Base-by-base conservation (phyloP, 2,329 filamentous ascomycete genomes). In the Aspergillus arachidicola region DNA sequence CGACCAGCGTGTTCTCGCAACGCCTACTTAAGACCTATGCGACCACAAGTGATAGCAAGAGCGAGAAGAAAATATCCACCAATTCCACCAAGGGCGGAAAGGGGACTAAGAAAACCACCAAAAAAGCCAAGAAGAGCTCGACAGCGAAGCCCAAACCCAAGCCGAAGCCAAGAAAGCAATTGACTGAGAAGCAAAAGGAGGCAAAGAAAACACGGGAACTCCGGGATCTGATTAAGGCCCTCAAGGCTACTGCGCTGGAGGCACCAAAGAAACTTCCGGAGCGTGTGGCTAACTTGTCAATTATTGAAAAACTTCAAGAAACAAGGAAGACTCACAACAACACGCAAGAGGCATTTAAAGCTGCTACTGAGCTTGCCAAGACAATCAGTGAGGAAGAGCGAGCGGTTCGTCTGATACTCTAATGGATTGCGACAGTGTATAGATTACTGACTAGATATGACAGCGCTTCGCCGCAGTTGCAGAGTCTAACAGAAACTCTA, bases 391-490 rank as follows among this genome's bases (percentile, higher is more conserved):
- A 59, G 2, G 57, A 66, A n/a, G 69, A 76, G 59, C 26, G 45
- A 46, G 66, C 75, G 68, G 73, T 75, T 62, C 34, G 66, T 64
- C 50, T 32, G 10, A 56, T 43, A 28, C 14, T 51, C n/a, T 43
- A 16, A 3, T 9, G 12, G 9, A 38, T 12, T 45, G 2, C 30
- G 2, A 19, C n/a, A 6, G 16, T 45, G 41, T 21, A 34, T 7
- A 3, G 51, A 60, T 68, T 43, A 68, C 61, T 58, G 34, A 68
- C 9, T 43, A 46, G 26, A 11, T 30, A 32, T 50, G 62, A n/a
- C 59, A 89, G 87, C 80, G 81, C 68, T 85, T 84, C 72, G 83
- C 85, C 68, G 82, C 84, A 56, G 67, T 82, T 21, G 84, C 83
- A 57, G 80, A 80, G 60, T 71, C 83, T 63, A 82, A 81, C 67